Percentiles rank a stretch among this genome's conserved stretches.
These are phyloP conservation scores for Rehmannia glutinosa DNA, from an alignment of 257 asterid genomes.

Conservation along the genomic window DNA sequence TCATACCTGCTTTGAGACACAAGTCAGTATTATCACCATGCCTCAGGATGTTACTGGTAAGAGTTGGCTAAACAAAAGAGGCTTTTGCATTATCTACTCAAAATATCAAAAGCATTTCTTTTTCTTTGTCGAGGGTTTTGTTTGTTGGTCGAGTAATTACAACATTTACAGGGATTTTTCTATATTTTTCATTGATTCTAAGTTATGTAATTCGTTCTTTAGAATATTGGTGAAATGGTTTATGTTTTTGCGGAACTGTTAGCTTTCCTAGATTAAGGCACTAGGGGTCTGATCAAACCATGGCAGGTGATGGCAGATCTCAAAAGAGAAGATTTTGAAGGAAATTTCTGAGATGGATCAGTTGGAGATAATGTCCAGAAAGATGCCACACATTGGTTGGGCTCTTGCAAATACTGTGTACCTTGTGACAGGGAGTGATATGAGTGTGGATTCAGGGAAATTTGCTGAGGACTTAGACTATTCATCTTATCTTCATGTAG, in stretches of 20 bases:
- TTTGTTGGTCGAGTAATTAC: constrained; percentile 1
- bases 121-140: not conserved
- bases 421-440: constrained; percentile 64
- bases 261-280: constrained; percentile 28
- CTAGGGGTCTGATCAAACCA: constrained; percentile 69
- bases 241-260: constrained; percentile 8
- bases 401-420: constrained; percentile 70
- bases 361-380: constrained; percentile 30
- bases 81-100: constrained; percentile 5
- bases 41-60: constrained; percentile 78
- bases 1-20: constrained; percentile 89
- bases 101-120: constrained; percentile 7
- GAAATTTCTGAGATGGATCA: constrained; percentile 58
- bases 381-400: constrained; percentile 80
- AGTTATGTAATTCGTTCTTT: not conserved
- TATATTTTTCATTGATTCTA: not conserved
- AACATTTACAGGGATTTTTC: not conserved
- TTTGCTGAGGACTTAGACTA: constrained; percentile 55
- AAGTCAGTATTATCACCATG: constrained; percentile 74
- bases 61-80: constrained; percentile 29
- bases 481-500: constrained; percentile 59
- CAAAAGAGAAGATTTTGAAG: constrained; percentile 68
- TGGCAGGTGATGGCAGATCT: constrained; percentile 96
- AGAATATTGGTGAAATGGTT: not conserved
- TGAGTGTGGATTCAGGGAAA: constrained; percentile 45